Evolutionary conservation across 495 filamentous ascomycete genomes (phyloP), one percentile per base, ranked within the genome.

Genomic region (Trichoderma gamsii): DNA sequence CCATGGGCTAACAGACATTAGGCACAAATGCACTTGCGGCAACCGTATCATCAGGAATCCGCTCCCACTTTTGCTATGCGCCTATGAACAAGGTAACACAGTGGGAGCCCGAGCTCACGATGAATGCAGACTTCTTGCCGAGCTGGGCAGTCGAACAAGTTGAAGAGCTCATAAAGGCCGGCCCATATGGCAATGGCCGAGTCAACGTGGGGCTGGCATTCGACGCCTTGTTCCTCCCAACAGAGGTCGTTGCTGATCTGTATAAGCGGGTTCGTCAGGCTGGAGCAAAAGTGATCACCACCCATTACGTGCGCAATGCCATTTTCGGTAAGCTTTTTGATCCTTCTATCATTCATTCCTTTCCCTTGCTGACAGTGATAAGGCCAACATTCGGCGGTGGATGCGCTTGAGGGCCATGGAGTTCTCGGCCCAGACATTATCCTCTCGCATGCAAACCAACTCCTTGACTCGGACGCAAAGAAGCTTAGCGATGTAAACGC

Each of bases 21-120:
- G 80, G 72, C 21, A 71, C 69, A 38, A 74, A 75, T 59, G 81
- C 71, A 18, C 68, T 85, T 67, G 70, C 73, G 4, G 83, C 81
- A 15, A 80, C 78, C 0, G 71, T 78, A 4, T 72, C 76, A 0
- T 84, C 83, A 0, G 83, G 83, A 8, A 79, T 85, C 16, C 75
- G 83, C 4, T 78, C 79, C 7, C 68, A 84, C 25, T 86, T 79
- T 72, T 79, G 79, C 71, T 85, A 83, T 67, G 72, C 70, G 32
- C 78, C 79, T 7, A 79, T 73, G 21, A 32, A 66, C 18, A 70
- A 72, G 13, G 67, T 82, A n/a, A 70, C 74, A 38, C 68, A 69
- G 23, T 84, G 76, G 76, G 68, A 72, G 21, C 78, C 81, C 0
- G 71, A 74, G 7, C 67, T 82, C n/a, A 72, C 73, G 0, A 46